Evolutionary conservation across 1,139 yeast genomes (phyloP), one percentile per base, ranked within the genome.

Genomic region (Saccharomyces uvarum): DNA sequence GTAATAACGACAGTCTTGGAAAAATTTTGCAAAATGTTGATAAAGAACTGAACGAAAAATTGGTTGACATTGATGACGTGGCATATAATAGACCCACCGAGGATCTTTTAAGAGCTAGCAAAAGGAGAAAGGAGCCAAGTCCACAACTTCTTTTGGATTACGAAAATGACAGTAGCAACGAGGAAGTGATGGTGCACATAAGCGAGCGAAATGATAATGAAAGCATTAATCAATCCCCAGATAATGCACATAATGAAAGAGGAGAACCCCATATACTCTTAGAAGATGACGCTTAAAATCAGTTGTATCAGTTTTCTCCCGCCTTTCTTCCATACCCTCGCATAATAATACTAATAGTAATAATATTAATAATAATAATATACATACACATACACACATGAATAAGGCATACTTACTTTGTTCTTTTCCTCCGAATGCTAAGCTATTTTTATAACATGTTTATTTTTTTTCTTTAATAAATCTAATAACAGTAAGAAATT

Each of bases 41-140:
- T 9, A 49, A 41, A 14, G 60, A 58, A 51, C 33, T 57, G 33
- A 55, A 57, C 33, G 55, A 57, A 28, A 49, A 48, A 21, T 27
- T 52, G 21, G 32, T 49, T 24, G 47, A 48, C 26, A 48, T 21
- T 27, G 51, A 50, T 38, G 47, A 49, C 2, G 28, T 16, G 16
- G 28, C n/a, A 9, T 32, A 19, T 27, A 14, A 7, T 21, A 42
- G 24, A 7, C 14, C 28, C 5, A 24, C 14, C 14, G 26, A 5
- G 24, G 42, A 11, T 33, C 14, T 14, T 14, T 14, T 14, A 16
- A 33, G 42, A 16, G 16, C 21, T 11, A 33, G 44, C 11, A 24
- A 8, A 19, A 38, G n/a, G 11, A 16, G 44, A 4, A 16, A 38
- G 11, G 44, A 19, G 7, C 14, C 19, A 9, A 26, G 13, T 24